Conservation (phyloP, 164 flowering plant species). For the Umbilicus rupestris region DNA sequence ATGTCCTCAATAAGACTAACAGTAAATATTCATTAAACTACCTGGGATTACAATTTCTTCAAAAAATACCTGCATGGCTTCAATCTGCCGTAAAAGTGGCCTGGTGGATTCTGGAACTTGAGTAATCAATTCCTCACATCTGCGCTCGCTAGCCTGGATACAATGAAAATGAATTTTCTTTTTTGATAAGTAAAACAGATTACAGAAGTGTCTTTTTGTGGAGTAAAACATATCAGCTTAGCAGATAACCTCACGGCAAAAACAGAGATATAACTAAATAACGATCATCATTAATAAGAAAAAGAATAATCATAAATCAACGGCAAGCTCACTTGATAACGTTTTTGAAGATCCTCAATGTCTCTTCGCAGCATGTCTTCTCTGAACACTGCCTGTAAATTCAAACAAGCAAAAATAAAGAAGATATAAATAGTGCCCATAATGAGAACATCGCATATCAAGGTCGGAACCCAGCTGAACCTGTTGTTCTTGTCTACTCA, state of each 20-base stretch:
- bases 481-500: constrained; percentile 91
- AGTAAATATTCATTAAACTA: background rate
- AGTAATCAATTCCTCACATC: constrained; percentile 89
- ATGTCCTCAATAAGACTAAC: background rate
- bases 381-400: constrained; percentile 65
- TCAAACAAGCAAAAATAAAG: constrained; percentile 1
- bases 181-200: constrained; percentile 2
- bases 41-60: background rate
- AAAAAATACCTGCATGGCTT: constrained; percentile 85
- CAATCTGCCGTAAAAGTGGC: constrained; percentile 95
- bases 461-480: constrained; percentile 20
- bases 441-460: background rate
- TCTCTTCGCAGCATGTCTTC: constrained; percentile 88
- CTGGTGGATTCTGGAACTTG: constrained; percentile 99
- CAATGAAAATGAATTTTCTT: background rate
- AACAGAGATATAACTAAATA: background rate
- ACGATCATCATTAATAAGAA: background rate
- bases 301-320: background rate
- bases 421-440: background rate
- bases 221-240: background rate
- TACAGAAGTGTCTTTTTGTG: background rate
- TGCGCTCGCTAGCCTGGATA: constrained; percentile 84
- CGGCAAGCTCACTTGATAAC: constrained; percentile 61
- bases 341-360: constrained; percentile 93
- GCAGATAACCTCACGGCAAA: too few species aligned